phyloP scores from a whole-genome alignment of 352 stramenopile species.

The Globisporangium paddicum region DNA sequence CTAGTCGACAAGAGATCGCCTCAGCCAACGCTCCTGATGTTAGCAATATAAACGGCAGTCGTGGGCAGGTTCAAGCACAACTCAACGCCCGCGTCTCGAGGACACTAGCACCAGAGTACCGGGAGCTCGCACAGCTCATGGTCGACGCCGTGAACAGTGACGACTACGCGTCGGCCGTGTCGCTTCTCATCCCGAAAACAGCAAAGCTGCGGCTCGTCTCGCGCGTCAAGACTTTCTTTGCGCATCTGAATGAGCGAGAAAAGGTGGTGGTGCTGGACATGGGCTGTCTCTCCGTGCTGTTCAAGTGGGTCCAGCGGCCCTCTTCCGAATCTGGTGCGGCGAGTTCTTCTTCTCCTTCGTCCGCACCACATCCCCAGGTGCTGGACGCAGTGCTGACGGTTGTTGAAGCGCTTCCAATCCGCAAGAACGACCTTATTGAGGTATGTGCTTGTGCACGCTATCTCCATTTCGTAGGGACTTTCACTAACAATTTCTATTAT shows the following conservation, averaged over 20 bases:
- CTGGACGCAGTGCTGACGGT: conserved; percentile 51
- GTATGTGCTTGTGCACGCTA: conserved; percentile 14
- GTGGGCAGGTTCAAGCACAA: background rate
- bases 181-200: conserved; percentile 72
- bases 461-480: no score
- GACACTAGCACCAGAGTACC: conserved; percentile 49
- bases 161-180: conserved; percentile 73
- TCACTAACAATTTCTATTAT: background rate
- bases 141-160: conserved; percentile 57
- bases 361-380: conserved; percentile 53
- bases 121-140: conserved; percentile 65
- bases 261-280: conserved; percentile 46
- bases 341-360: conserved; percentile 9
- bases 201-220: conserved; percentile 67
- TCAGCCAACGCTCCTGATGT: conserved; percentile 15
- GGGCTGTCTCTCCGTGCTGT: conserved; percentile 49
- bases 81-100: conserved; percentile 21
- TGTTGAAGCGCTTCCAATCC: conserved; percentile 51
- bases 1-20: conserved; percentile 40
- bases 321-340: conserved; percentile 1
- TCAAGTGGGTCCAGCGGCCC: conserved; percentile 49
- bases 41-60: conserved; percentile 9
- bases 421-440: conserved; percentile 60
- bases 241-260: conserved; percentile 49
- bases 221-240: conserved; percentile 70